Conservation (phyloP, 2,329 filamentous ascomycete species). For the Epichloe baconii region DNA sequence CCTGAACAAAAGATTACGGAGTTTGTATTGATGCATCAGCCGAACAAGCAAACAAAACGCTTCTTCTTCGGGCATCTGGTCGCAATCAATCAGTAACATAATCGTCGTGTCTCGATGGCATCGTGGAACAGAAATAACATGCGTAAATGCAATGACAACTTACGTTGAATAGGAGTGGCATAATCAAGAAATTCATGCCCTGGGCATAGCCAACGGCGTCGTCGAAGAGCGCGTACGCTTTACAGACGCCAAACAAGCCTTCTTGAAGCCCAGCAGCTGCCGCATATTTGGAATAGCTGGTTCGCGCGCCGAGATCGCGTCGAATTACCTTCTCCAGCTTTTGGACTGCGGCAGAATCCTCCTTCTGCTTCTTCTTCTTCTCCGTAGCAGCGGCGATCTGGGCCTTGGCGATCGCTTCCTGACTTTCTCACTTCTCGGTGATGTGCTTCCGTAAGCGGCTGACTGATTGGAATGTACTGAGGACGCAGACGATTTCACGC, state of each 20-base stretch:
- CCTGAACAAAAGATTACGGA: slow-evolving; percentile 82
- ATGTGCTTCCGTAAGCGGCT: slow-evolving; percentile 40
- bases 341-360: slow-evolving; percentile 57
- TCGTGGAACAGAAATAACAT: background rate
- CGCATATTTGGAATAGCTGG: slow-evolving; percentile 93
- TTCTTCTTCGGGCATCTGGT: slow-evolving; percentile 88
- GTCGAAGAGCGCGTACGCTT: slow-evolving; percentile 92
- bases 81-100: slow-evolving; percentile 6
- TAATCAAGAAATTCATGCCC: slow-evolving; percentile 99
- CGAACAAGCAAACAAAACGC: slow-evolving; percentile 87
- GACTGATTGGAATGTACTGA: slow-evolving; percentile 73
- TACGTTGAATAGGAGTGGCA: slow-evolving; percentile 91
- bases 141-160: slow-evolving; percentile 18
- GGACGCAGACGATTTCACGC: slow-evolving; percentile 64
- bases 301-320: slow-evolving; percentile 79
- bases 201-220: slow-evolving; percentile 93
- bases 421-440: slow-evolving; percentile 47
- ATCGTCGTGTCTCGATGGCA: background rate
- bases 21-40: slow-evolving; percentile 90
- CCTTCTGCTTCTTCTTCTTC: slow-evolving; percentile 65
- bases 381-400: slow-evolving; percentile 52
- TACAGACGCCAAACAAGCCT: slow-evolving; percentile 87
- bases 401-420: slow-evolving; percentile 51
- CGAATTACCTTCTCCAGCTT: slow-evolving; percentile 88
- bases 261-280: slow-evolving; percentile 85